Percentiles rank a stretch among this genome's conserved stretches.
Evolutionary conservation across 306 rosid species (phyloP).

Genomic region (Dryas alaskensis): DNA sequence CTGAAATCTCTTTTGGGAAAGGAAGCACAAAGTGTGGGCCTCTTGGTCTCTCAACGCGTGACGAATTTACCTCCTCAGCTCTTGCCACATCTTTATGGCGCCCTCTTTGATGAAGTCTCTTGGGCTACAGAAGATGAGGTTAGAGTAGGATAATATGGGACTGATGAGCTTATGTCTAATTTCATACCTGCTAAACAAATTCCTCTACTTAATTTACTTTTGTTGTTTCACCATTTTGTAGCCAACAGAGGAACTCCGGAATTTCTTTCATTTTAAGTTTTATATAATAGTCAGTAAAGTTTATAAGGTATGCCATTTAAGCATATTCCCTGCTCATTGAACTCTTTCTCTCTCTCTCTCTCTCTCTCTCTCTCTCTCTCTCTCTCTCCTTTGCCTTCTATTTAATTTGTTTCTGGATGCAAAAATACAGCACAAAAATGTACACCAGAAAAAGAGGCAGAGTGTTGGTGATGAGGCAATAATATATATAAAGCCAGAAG

Average conservation of each 20-base stretch:
- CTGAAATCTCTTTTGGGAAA: constrained; percentile 57
- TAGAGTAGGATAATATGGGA: constrained; percentile 34
- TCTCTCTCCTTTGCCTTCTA: background rate
- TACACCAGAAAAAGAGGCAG: constrained; percentile 37
- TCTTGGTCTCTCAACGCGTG: constrained; percentile 74
- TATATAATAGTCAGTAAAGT: constrained; percentile 60
- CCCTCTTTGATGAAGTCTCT: constrained; percentile 77
- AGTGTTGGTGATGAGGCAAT: constrained; percentile 39
- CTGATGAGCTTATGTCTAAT: constrained; percentile 24
- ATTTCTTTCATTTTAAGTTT: constrained; percentile 55
- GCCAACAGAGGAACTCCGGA: constrained; percentile 75
- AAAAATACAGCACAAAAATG: constrained; percentile 49
- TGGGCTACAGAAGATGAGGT: constrained; percentile 99
- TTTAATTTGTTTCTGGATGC: constrained; percentile 21
- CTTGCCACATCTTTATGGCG: constrained; percentile 77
- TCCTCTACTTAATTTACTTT: constrained; percentile 17
- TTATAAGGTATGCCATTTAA: constrained; percentile 55
- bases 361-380: background rate
- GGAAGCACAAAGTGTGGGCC: constrained; percentile 52
- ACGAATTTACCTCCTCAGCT: constrained; percentile 83
- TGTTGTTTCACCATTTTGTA: constrained; percentile 38
- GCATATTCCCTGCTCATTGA: constrained; percentile 10
- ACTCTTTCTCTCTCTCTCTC: background rate
- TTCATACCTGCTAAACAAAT: constrained; percentile 12
- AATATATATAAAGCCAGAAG: constrained; percentile 74